Conservation (phyloP, 2,329 filamentous ascomycete species). For the Colletotrichum incanum region DNA sequence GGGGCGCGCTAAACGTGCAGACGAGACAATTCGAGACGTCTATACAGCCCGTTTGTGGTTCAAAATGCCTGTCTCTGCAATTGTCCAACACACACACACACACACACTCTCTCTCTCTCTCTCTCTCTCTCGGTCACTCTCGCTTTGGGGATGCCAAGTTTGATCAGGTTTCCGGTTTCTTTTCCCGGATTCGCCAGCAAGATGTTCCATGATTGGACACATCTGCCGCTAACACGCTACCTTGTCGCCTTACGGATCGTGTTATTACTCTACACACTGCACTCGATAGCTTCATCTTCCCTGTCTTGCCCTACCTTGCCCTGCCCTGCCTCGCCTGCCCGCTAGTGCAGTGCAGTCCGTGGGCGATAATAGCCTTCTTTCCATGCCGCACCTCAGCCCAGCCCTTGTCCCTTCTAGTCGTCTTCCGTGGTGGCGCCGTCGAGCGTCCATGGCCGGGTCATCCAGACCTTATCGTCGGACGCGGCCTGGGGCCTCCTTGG, state of each 20-base stretch:
- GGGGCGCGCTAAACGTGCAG: constrained; percentile 16
- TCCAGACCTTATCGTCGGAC: constrained; percentile 11
- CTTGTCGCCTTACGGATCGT: not conserved
- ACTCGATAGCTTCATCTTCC: not conserved
- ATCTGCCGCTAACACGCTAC: constrained; percentile 1
- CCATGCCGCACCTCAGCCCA: constrained; percentile 3
- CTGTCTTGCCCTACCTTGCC: not conserved
- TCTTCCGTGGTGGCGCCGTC: constrained; percentile 13
- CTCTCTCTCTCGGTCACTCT: not conserved
- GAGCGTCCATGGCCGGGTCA: constrained; percentile 3
- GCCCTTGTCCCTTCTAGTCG: constrained; percentile 18
- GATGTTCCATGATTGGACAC: not conserved
- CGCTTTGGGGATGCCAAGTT: not conserved
- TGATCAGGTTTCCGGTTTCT: not conserved
- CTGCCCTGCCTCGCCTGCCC: not conserved
- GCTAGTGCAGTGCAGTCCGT: not conserved
- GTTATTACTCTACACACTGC: not conserved
- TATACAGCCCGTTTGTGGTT: not conserved
- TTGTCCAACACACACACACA: not conserved
- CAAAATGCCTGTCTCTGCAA: not conserved
- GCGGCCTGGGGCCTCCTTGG: constrained; percentile 10
- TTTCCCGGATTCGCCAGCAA: constrained; percentile 1
- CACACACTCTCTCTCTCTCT: not conserved
- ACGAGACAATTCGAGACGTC: not conserved
- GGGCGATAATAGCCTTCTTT: not conserved